These are phyloP conservation scores for Fusarium solani-melongenae DNA, from an alignment of 2,329 filamentous ascomycete species.

Conservation along the genomic window DNA sequence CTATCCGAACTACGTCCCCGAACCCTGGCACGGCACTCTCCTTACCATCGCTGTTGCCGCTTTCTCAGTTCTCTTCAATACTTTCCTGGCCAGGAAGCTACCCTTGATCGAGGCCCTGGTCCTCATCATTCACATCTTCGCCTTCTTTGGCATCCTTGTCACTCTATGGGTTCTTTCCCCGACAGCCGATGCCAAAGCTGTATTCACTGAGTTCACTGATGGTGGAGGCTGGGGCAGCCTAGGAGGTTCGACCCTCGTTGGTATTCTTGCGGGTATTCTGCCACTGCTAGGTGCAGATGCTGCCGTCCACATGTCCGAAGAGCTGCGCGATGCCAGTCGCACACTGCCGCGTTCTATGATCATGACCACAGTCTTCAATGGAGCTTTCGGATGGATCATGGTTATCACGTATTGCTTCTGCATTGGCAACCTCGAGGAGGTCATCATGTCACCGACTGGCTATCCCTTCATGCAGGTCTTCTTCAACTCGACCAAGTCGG, in stretches of 20 bases:
- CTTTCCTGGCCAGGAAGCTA: slow-evolving; percentile 25
- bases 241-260: slow-evolving; percentile 32
- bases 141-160: slow-evolving; percentile 35
- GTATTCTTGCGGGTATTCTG: slow-evolving; percentile 32
- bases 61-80: slow-evolving; percentile 34
- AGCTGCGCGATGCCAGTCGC: slow-evolving; percentile 33
- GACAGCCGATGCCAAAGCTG: slow-evolving; percentile 17
- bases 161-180: slow-evolving; percentile 39
- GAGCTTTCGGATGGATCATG: slow-evolving; percentile 39
- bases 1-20: slow-evolving; percentile 17
- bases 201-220: slow-evolving; percentile 36
- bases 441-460: slow-evolving; percentile 29
- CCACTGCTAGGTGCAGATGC: slow-evolving; percentile 36
- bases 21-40: slow-evolving; percentile 36
- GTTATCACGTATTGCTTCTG: slow-evolving; percentile 38
- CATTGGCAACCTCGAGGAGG: slow-evolving; percentile 33
- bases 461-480: slow-evolving; percentile 41
- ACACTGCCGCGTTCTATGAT: slow-evolving; percentile 36
- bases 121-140: slow-evolving; percentile 36
- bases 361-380: slow-evolving; percentile 33
- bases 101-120: slow-evolving; percentile 27
- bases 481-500: slow-evolving; percentile 33
- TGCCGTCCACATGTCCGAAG: slow-evolving; percentile 39
- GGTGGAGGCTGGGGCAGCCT: slow-evolving; percentile 34
- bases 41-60: slow-evolving; percentile 26